Conservation (phyloP, 768 basidiomycete species). For the Termitomyces sp. region DNA sequence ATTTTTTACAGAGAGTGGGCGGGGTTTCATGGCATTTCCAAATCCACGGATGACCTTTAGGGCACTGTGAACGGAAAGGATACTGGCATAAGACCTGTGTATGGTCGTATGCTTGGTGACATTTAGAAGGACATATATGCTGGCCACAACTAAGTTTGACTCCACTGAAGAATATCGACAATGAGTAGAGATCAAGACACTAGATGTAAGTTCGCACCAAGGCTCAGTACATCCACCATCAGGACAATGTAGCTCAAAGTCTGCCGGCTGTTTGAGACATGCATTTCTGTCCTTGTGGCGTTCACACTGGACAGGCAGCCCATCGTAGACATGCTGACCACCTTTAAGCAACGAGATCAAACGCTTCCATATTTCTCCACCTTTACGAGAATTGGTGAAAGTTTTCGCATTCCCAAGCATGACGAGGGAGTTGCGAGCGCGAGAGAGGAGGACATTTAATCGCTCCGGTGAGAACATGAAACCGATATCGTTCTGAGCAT, state of each 20-base stretch:
- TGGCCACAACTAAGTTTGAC: conserved; percentile 43
- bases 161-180: conserved; percentile 32
- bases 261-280: conserved; percentile 34
- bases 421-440: conserved; percentile 60
- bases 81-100: conserved; percentile 48
- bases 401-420: conserved; percentile 64
- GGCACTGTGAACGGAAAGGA: conserved; percentile 35
- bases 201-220: conserved; percentile 43
- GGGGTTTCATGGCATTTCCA: conserved; percentile 41
- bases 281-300: conserved; percentile 43
- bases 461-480: conserved; percentile 71
- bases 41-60: conserved; percentile 36
- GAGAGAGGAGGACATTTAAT: conserved; percentile 66
- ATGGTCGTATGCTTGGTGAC: conserved; percentile 54
- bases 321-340: conserved; percentile 48
- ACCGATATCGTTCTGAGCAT: conserved; percentile 51
- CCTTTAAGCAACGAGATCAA: conserved; percentile 43
- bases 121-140: conserved; percentile 57
- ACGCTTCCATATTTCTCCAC: conserved; percentile 45
- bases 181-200: not conserved
- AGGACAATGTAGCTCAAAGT: conserved; percentile 51
- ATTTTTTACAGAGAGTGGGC: conserved; percentile 38
- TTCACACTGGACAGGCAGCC: conserved; percentile 58
- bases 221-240: conserved; percentile 61
- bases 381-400: conserved; percentile 49